Base-by-base conservation (phyloP, 176 grass and related monocot genomes). In the Zea mays region DNA sequence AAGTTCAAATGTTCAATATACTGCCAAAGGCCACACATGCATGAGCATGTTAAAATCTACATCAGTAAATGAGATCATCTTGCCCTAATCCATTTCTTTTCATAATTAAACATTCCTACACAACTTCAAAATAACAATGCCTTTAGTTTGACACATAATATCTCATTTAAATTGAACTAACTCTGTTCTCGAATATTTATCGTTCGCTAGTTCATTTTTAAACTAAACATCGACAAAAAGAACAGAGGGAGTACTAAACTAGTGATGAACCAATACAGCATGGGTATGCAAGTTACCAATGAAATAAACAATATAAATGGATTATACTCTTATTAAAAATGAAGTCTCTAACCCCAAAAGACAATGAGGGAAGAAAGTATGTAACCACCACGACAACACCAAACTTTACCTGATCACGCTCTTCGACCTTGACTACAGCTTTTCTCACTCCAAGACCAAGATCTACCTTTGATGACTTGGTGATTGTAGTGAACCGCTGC, bases 331-430 rank as follows among this genome's bases (percentile, higher is more conserved):
- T 83, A 42, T 35, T n/a, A 72, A 62, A 19, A 85, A 71, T 11
- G 57, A 56, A 52, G 59, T 72, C 2, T 73, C 14, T 38, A 64
- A 65, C 16, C 8, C 59, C 59, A 82, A 40, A 79, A 58, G 43
- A 49, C 42, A 83, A 56, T 9, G 54, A 56, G 7, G 54, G 19
- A 56, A 19, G 17, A 56, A 56, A 56, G 19, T 56, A 56, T 65
- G 75, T 75, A 79, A 67, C 8, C 38, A 75, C 76, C 12, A 35
- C 12, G 50, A 11, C 8, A 68, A 37, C 76, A 83, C 21, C 74
- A 78, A 72, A 21, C 55, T 12, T 75, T 92, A 98, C 96, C 92
- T 98, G 96, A 71, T 98, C 92, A 54, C 89, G 92, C 64, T 90
- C 85, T 77, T 91, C 85, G 11, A 98, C 87, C 70, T 39, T 88